Conservation (phyloP, 2,329 filamentous ascomycete species). For the Phoma sp. region DNA sequence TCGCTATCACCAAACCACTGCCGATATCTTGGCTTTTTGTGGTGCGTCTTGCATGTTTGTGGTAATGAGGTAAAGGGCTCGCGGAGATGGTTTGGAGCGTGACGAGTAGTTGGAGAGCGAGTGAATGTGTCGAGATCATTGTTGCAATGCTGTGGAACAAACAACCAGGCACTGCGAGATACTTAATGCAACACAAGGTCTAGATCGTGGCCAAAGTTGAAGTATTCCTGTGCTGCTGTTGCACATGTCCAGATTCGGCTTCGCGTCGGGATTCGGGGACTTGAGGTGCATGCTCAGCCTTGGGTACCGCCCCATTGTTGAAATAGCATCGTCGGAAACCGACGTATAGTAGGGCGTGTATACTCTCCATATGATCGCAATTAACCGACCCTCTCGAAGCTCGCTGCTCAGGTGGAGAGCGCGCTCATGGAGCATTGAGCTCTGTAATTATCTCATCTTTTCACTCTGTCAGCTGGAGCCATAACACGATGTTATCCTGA, state of each 20-base stretch:
- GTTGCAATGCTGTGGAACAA: not conserved
- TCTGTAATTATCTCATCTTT: too few relatives aligned
- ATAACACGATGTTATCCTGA: too few relatives aligned
- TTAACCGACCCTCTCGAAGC: not conserved
- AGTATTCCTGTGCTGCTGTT: not conserved
- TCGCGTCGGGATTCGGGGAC: constrained; percentile 18
- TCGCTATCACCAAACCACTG: constrained; percentile 17
- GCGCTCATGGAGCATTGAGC: too few relatives aligned
- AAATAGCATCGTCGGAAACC: not conserved
- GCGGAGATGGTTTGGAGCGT: constrained; percentile 5
- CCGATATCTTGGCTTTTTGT: constrained; percentile 10
- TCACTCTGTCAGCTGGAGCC: too few relatives aligned
- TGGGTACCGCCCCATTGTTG: not conserved
- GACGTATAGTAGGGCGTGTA: not conserved
- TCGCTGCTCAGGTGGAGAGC: too few relatives aligned
- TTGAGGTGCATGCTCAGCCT: not conserved
- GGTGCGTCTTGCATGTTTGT: constrained; percentile 3
- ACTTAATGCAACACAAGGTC: constrained; percentile 6
- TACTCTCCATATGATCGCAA: too few relatives aligned
- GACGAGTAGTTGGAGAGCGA: not conserved
- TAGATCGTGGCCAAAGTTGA: not conserved
- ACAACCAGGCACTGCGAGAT: not conserved
- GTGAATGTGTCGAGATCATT: not conserved
- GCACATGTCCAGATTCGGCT: not conserved
- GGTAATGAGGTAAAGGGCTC: not conserved